Evolutionary conservation across 1,139 yeast genomes (phyloP).

Genomic region (Scheffersomyces insectosa): DNA sequence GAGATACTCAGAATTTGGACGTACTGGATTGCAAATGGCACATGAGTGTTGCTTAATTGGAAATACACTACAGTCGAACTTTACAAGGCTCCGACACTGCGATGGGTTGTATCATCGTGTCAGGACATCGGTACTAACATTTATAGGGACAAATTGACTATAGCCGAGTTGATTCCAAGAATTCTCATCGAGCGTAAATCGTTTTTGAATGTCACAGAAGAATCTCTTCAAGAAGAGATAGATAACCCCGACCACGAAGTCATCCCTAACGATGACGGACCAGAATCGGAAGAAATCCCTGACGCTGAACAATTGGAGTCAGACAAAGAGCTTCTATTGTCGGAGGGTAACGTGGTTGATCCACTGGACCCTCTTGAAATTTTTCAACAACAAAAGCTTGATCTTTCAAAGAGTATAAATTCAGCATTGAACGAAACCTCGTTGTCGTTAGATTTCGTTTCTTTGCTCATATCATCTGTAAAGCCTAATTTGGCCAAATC

Average conservation of each 20-base stretch:
- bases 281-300: conserved; percentile 5
- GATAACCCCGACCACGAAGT: conserved; percentile 11
- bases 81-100: no score
- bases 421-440: conserved; percentile 88
- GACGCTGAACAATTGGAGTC: conserved; percentile 6
- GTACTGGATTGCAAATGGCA: no score
- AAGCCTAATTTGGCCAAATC: conserved; percentile 84
- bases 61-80: no score
- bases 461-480: conserved; percentile 75
- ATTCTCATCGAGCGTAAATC: conserved; percentile 41
- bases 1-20: no score
- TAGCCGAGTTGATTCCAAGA: conserved; percentile 44
- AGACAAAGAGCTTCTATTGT: neutral
- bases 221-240: conserved; percentile 48
- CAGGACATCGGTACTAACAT: conserved; percentile 10
- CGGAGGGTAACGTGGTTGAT: conserved; percentile 3
- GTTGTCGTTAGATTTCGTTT: conserved; percentile 81
- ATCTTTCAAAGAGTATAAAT: conserved; percentile 56
- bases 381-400: conserved; percentile 56
- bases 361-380: conserved; percentile 39
- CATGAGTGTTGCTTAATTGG: no score
- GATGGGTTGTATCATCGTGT: no score
- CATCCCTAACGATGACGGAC: conserved; percentile 8
- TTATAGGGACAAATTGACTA: conserved; percentile 34
- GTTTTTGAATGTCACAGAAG: conserved; percentile 56